Evolutionary conservation across 192 early-diverging fungal species (phyloP).

Genomic region (Mortierella claussenii): DNA sequence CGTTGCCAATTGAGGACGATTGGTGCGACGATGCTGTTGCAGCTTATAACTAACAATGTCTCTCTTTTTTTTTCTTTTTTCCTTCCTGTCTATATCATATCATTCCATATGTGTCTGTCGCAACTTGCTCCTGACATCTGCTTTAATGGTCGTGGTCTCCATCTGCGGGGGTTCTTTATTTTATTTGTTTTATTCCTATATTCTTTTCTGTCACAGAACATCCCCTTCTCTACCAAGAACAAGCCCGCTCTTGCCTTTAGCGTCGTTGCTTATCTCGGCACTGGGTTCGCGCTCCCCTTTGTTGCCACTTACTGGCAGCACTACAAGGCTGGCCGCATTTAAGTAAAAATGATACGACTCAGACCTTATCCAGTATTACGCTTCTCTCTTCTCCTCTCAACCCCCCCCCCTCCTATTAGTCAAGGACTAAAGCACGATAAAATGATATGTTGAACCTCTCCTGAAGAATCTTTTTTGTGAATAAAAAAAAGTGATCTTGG

Average conservation of each 20-base stretch:
- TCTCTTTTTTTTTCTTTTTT: not conserved
- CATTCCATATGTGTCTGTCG: not conserved
- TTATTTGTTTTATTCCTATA: not conserved
- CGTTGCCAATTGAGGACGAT: no score
- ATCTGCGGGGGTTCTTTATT: no score
- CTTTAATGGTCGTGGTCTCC: no score
- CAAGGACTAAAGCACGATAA: no score
- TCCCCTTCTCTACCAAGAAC: constrained; percentile 71
- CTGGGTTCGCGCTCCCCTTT: constrained; percentile 67
- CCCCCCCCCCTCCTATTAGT: not conserved
- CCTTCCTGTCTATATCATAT: not conserved
- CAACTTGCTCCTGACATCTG: no score
- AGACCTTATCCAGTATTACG: no score
- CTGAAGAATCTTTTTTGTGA: no score
- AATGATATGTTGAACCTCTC: no score
- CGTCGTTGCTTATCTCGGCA: constrained; percentile 62
- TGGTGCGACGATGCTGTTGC: not conserved
- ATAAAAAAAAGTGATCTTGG: constrained; percentile 1
- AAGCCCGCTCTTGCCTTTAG: constrained; percentile 63
- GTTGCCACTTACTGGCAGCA: constrained; percentile 54
- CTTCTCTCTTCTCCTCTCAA: not conserved
- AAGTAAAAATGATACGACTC: no score
- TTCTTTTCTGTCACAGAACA: constrained; percentile 51
- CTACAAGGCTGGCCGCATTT: constrained; percentile 53
- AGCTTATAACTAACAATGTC: not conserved